Evolutionary conservation across 192 early-diverging fungal genomes (phyloP), one percentile per base, ranked within the genome.

Genomic region (Coemansia umbellata): DNA sequence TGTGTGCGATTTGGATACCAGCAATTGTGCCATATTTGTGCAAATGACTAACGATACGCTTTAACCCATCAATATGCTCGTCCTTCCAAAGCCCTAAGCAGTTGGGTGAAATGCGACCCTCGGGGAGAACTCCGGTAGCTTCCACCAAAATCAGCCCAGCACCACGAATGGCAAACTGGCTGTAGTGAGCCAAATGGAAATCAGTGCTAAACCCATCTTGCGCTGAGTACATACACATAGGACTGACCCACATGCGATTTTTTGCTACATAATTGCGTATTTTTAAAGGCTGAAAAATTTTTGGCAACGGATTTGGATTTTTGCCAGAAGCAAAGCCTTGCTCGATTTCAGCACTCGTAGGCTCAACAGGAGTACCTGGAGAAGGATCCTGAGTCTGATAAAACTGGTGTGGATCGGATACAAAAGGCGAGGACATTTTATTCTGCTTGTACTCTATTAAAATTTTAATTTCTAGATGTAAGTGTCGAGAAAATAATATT

Each of bases 51-150:
- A 81, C 52, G 1, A 69, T 63, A 27, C 62, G 74, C 45, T 47
- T 37, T 4, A 69, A 59, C 32, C 78, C 69, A 1, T 69, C 69
- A 1, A 88, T 79, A 28, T 95, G 92, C 7, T 81, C 87, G 67
- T 92, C 88, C 8, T 84, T 79, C 87, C 89, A 94, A 14, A 97
- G 59, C 8, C 95, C 93, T 5, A 82, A 63, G 62, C 87, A 87
- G 35, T 81, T 58, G n/a, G 92, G 88, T 7, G 87, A 79, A 35
- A 91, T 89, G 14, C 91, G 82, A 45, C 91, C 92, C 45, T 89
- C 78, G 21, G 88, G 82, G 0, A 65, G 48, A 5, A 94, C 89
- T 3, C 78, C 89, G 0, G 87, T 82, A 6, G 87, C 87, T 53
- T 96, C 94, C 31, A 90, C 65, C 21, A 94, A 74, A 42, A 92